These are phyloP conservation scores for Pseudocercospora macadamiae DNA, from an alignment of 2,329 filamentous ascomycete genomes.

Conservation along the genomic window DNA sequence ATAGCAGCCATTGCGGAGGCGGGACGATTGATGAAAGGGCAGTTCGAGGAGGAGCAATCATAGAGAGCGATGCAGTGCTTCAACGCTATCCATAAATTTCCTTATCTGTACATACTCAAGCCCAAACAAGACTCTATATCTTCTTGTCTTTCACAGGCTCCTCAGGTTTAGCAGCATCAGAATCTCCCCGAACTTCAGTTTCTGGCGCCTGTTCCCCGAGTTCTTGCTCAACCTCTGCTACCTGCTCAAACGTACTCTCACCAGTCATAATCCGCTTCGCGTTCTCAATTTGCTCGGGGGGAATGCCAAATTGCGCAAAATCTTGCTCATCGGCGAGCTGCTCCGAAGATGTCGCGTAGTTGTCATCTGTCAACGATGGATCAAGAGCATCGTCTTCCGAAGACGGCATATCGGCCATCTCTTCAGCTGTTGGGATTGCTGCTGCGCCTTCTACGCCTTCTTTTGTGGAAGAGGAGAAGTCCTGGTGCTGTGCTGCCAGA, in stretches of 20 bases:
- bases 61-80: too few relatives aligned
- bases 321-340: conserved; percentile 12
- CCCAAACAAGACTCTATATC: too few relatives aligned
- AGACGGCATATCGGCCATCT: not conserved
- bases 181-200: not conserved
- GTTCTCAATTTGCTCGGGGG: not conserved
- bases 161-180: too few relatives aligned
- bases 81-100: too few relatives aligned
- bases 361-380: conserved; percentile 19
- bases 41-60: too few relatives aligned
- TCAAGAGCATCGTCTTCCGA: conserved; percentile 3
- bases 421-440: not conserved
- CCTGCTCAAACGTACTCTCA: conserved; percentile 19
- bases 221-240: conserved; percentile 23
- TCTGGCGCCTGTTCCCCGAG: conserved; percentile 21
- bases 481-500: conserved; percentile 3
- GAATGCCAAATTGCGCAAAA: conserved; percentile 22
- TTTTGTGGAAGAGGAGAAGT: not conserved
- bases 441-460: not conserved
- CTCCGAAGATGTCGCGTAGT: conserved; percentile 3
- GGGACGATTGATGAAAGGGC: too few relatives aligned
- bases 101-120: too few relatives aligned
- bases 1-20: too few relatives aligned
- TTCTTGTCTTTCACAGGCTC: too few relatives aligned
- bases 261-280: too few relatives aligned